Conservation (phyloP, 352 stramenopile species). For the Globisporangium echinulatum region DNA sequence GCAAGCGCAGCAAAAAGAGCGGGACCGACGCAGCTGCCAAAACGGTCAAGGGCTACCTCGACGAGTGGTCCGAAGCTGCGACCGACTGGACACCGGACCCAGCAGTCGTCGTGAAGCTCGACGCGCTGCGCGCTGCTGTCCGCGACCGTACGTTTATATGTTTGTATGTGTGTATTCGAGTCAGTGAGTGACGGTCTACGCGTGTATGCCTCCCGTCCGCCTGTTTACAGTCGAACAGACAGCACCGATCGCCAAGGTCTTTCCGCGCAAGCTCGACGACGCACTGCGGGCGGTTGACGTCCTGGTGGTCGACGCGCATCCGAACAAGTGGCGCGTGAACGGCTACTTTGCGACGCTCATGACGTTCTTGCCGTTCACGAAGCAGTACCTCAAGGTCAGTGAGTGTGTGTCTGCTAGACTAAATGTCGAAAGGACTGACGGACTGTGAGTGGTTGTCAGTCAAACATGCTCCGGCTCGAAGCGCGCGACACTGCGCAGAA, state of each 20-base stretch:
- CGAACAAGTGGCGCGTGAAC: conserved; percentile 86
- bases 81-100: conserved; percentile 62
- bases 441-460: conserved; percentile 20
- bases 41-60: conserved; percentile 53
- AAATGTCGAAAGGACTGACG: neutral
- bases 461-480: conserved; percentile 82
- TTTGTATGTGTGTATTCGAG: no score
- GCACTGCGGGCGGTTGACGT: conserved; percentile 70
- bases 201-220: neutral
- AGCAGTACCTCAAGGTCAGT: conserved; percentile 76
- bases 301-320: conserved; percentile 75
- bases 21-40: conserved; percentile 30
- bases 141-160: conserved; percentile 40
- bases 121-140: conserved; percentile 52
- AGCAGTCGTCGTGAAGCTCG: conserved; percentile 44
- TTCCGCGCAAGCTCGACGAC: conserved; percentile 74
- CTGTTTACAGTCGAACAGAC: conserved; percentile 36
- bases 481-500: conserved; percentile 54
- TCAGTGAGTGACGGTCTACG: neutral
- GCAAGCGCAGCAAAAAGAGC: conserved; percentile 40
- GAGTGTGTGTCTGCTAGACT: neutral
- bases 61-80: conserved; percentile 55
- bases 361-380: conserved; percentile 85
- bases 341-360: conserved; percentile 86
- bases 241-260: conserved; percentile 72